Conservation (phyloP, 1,284 basidiomycete species). For the Cutaneotrichosporon cutaneum region DNA sequence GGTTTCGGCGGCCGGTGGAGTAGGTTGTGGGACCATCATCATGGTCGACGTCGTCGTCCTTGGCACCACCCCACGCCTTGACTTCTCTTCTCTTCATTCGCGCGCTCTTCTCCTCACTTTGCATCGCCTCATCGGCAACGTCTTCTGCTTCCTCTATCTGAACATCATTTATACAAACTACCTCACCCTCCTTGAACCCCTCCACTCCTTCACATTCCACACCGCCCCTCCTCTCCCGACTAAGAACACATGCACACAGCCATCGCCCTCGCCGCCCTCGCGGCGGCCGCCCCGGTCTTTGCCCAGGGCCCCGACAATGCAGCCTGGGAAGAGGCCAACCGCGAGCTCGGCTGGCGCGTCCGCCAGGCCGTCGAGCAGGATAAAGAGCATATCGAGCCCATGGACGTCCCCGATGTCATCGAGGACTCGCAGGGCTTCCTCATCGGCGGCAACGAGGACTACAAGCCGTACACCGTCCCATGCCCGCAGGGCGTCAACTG, state of each 20-base stretch:
- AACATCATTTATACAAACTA: neutral
- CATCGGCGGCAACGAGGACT: conserved; percentile 26
- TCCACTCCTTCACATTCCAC: neutral
- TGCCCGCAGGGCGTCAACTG: conserved; percentile 43
- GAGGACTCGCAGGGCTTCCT: conserved; percentile 5
- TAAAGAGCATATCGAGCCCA: neutral
- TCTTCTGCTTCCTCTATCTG: neutral
- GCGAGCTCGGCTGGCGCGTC: conserved; percentile 4
- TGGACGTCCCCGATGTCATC: neutral
- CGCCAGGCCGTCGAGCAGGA: conserved; percentile 4
- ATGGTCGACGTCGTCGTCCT: too few relatives aligned
- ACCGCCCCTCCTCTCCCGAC: neutral
- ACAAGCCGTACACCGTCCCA: conserved; percentile 45
- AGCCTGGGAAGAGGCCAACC: conserved; percentile 1
- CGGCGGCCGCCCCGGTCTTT: neutral
- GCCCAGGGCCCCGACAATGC: conserved; percentile 2
- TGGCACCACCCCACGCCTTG: too few relatives aligned
- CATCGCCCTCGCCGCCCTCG: conserved; percentile 8
- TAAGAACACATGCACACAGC: conserved; percentile 4
- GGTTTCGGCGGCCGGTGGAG: too few relatives aligned
- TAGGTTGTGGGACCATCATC: too few relatives aligned
- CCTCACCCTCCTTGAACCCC: neutral
- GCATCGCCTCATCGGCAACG: too few relatives aligned
- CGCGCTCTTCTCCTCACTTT: too few relatives aligned
- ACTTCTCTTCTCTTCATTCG: too few relatives aligned